Conservation (phyloP, 1,284 basidiomycete genomes). For the Sanghuangporus baumii region DNA sequence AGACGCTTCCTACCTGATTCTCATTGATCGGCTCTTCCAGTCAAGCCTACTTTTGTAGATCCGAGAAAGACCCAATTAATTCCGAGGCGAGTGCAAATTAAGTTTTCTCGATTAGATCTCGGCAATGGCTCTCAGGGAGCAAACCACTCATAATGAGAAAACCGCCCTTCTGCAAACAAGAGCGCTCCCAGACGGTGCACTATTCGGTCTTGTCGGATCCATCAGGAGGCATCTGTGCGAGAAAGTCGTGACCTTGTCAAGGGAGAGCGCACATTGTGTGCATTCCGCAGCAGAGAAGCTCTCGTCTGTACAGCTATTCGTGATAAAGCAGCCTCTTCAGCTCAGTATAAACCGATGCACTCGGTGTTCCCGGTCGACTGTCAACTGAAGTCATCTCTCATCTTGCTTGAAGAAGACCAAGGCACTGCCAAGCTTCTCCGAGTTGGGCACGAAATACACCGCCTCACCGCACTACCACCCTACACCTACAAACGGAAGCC, state of each 20-base stretch:
- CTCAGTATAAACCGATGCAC: not conserved
- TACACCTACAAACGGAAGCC: not conserved
- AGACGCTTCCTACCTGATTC: not conserved
- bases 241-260: not conserved
- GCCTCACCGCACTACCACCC: not conserved
- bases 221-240: not conserved
- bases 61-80: not conserved
- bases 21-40: not conserved
- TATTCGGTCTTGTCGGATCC: not conserved
- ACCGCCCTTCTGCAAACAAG: not conserved
- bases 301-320: not conserved
- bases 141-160: not conserved
- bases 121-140: not conserved
- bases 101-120: not conserved
- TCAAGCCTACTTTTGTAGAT: not conserved
- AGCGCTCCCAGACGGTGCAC: not conserved
- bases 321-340: not conserved
- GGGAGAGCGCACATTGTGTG: not conserved
- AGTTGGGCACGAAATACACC: not conserved
- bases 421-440: not conserved
- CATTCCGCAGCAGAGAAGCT: not conserved
- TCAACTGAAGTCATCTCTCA: not conserved
- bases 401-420: not conserved
- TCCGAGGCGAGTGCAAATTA: not conserved
- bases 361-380: constrained; percentile 4